Conservation (phyloP, 495 filamentous ascomycete genomes). For the Daldinia grandis region DNA sequence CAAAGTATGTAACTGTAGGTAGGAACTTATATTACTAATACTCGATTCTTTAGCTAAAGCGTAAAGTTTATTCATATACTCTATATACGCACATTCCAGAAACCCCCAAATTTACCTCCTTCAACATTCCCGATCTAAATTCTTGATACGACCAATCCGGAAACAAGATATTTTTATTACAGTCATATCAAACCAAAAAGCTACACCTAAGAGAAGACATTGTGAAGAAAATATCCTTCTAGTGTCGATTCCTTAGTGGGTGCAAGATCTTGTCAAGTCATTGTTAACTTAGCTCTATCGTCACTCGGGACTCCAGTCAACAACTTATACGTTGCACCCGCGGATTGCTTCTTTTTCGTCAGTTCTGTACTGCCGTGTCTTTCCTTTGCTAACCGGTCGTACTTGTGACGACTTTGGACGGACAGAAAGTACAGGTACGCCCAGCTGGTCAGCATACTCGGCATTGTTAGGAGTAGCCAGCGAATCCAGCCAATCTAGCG, state of each 20-base stretch:
- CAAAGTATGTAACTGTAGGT: background rate
- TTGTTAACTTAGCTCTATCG: constrained; percentile 21
- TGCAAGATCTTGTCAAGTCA: background rate
- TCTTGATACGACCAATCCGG: background rate
- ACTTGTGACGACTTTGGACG: background rate
- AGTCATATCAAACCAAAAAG: background rate
- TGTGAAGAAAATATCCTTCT: background rate
- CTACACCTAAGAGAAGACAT: background rate
- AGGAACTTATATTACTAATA: too few relatives aligned
- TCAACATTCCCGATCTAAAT: background rate
- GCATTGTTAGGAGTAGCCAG: background rate
- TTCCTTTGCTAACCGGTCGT: background rate
- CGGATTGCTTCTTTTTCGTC: background rate
- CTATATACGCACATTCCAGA: constrained; percentile 1
- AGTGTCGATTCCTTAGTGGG: background rate
- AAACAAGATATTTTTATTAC: background rate
- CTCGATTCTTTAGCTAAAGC: background rate
- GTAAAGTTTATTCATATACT: background rate
- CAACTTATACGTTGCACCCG: background rate
- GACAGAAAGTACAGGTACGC: too few relatives aligned
- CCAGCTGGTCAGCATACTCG: background rate
- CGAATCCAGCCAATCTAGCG: background rate
- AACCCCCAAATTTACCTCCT: background rate
- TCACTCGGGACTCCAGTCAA: background rate
- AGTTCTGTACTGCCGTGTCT: background rate